phyloP scores from a whole-genome alignment of 1,284 basidiomycete genomes.

The Phellopilus nigrolimitatus region DNA sequence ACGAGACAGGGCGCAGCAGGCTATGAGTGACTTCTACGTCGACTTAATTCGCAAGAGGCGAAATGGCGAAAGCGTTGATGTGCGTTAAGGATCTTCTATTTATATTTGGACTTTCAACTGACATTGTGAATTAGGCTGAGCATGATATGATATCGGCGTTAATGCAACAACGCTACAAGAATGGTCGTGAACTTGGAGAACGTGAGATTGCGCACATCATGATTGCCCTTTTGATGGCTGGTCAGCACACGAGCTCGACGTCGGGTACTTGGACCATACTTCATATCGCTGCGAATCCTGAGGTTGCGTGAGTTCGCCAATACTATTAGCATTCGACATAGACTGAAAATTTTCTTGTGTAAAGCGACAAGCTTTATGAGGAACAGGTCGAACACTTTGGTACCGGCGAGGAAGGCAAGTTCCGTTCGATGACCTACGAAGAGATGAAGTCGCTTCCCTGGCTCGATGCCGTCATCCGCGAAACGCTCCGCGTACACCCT shows the following conservation, averaged over 20 bases:
- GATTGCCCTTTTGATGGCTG: slow-evolving; percentile 95
- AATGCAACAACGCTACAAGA: slow-evolving; percentile 82
- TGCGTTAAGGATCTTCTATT: slow-evolving; percentile 25
- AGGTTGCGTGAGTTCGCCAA: slow-evolving; percentile 59
- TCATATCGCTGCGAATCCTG: slow-evolving; percentile 78
- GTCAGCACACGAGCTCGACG: slow-evolving; percentile 96
- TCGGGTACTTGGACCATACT: slow-evolving; percentile 91
- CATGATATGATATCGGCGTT: slow-evolving; percentile 94
- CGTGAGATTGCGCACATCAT: slow-evolving; percentile 96
- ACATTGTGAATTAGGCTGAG: slow-evolving; percentile 53
- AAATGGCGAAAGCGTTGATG: slow-evolving; percentile 42
- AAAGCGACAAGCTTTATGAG: slow-evolving; percentile 73
- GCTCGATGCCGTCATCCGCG: slow-evolving; percentile 87
- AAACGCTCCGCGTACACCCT: slow-evolving; percentile 89
- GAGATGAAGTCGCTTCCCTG: slow-evolving; percentile 81
- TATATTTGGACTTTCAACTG: neutral
- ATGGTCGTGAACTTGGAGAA: slow-evolving; percentile 76
- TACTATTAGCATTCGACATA: slow-evolving; percentile 3
- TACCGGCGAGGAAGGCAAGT: slow-evolving; percentile 75
- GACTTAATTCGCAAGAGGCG: slow-evolving; percentile 82
- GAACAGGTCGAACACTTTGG: slow-evolving; percentile 88
- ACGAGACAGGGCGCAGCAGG: slow-evolving; percentile 87
- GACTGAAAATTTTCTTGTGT: neutral
- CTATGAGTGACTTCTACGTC: slow-evolving; percentile 94
- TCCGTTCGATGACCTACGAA: slow-evolving; percentile 84